Evolutionary conservation across 306 rosid species (phyloP), one percentile per base, ranked within the genome.

Genomic region (Urtica urens): DNA sequence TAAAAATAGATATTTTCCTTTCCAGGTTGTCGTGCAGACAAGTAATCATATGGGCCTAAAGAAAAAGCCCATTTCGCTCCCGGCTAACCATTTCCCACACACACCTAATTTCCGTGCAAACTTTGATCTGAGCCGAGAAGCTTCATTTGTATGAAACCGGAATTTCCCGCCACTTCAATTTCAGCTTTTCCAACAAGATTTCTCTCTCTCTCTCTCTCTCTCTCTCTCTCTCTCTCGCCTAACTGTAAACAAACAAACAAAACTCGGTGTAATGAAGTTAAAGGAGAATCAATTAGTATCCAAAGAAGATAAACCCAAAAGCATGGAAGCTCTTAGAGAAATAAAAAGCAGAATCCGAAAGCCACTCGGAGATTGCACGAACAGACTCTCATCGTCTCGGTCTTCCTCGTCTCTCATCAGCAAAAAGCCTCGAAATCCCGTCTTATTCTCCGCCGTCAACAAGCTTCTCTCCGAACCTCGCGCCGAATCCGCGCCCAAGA

Each of bases 361-460:
- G 50, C 74, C 88, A 19, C 86, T 86, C 75, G 64, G 82, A 7
- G 80, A 86, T 39, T 64, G 71, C 50, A 69, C 85, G 54, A 81
- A 76, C 66, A 58, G 52, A 47, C 18, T 48, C 15, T 13, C 59
- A 46, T 58, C 73, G 20, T 6, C 63, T 5, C 72, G 49, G 3
- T 65, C 74, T 5, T 53, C 72, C 0, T 73, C 76, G 8, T 70
- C 45, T 40, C 20, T 60, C 9, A 12, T 62, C 5, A 13, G 14
- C 37, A 78, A n/a, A n/a, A n/a, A 73, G n/a, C 69, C 71, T 10
- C 57, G 16, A 17, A 71, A 66, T 35, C 60, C 66, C 38, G 30
- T 18, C 9, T 53, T 57, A 2, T 41, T 79, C 35, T 33, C 77
- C 25, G 44, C 68, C 16, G 7, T 60, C 40, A 50, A 48, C 12